Base-by-base conservation (phyloP, 2,329 filamentous ascomycete species). In the Cordyceps tenuipes region DNA sequence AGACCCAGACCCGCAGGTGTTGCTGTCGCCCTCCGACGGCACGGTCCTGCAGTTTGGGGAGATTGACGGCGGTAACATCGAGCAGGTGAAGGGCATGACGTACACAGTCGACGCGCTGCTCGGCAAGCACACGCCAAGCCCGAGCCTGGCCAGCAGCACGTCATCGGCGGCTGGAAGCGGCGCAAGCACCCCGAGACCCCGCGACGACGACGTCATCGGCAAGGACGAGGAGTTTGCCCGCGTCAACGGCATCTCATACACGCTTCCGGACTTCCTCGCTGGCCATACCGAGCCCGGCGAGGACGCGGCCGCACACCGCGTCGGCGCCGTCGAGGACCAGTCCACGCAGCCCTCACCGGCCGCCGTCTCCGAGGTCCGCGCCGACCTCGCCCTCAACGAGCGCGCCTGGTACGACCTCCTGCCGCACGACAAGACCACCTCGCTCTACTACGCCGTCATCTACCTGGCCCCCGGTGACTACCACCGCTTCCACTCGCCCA, bases 51-150 rank as follows among this genome's bases (percentile, higher is more conserved):
- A 97, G 68, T 97, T 91, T 67, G 94, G 94, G 12, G 86, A 86
- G 66, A 97, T 99, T 61, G 88, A 95, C 68, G 86, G 92, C 68
- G 92, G 93, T 52, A 91, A 97, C 69, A 95, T 99, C 48, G 94
- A 99, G 73, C 94, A 99, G 76, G 93, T 99, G 64, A 99, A 99
- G 76, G 94, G 94, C 62, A 94, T 99, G 81, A 99, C 94, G 0
- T 99, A 99, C 75, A 96, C 88, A 65, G 83, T 99, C 59, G 94
- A 99, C 71, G 92, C 94, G 8, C 82, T 99, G 1, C 82, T 99
- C 2, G 94, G 94, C 56, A 85, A 83, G 64, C 78, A 79, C 63
- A 82, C 79, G 6, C 82, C 82, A 43, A 70, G 79, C 5, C 73
- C 81, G 19, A 83, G 83, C 74, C 73, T 87, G 67, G 70, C 81